Evolutionary conservation across 305 asterid genomes (phyloP), one percentile per base, ranked within the genome.

Genomic region (Rubia tinctorum): DNA sequence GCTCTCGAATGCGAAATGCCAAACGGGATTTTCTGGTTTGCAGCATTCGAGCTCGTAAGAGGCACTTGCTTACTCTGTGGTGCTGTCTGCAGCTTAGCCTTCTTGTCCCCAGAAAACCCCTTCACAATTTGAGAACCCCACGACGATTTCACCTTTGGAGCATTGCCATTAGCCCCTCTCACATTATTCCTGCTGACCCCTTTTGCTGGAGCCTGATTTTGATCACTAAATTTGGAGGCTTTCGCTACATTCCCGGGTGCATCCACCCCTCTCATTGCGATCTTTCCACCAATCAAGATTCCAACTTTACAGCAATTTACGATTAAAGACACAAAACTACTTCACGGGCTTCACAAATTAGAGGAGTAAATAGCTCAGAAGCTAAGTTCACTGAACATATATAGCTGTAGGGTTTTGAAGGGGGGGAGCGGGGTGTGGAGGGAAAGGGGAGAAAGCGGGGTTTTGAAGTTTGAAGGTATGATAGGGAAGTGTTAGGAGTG

Each of bases 81-180:
- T 53, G 89, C 76, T 75, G 84, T 77, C 10, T 86, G 93, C 74
- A 82, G 60, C 62, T 89, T 93, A 73, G 90, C 74, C 79, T 89
- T 93, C 86, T 78, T 93, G 10, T 93, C 97, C 63, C 89, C 95
- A n/a, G 97, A 87, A 64, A 93, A 87, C 1, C 97, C 97, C 79
- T 87, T 93, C 73, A 89, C 98, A 58, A 91, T 80, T 30, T 93
- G 87, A 49, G 97, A 88, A 66, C 97, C 93, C 98, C 98, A 93
- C 5, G 96, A 91, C 66, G 97, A 86, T 78, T 86, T 93, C 82
- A 84, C 87, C 80, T 85, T 89, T 7, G 95, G 78, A 73, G 85
- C 71, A 73, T 84, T 89, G 74, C 81, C 84, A 84, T 79, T 84
- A 66, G 69, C 63, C 7, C 84, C 88, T 82, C 86, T 92, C 44